A percentile compares a stretch with the other conserved stretches of the same genome.
Conservation (phyloP, 768 basidiomycete species). For the Lactarius pseudohatsudake region DNA sequence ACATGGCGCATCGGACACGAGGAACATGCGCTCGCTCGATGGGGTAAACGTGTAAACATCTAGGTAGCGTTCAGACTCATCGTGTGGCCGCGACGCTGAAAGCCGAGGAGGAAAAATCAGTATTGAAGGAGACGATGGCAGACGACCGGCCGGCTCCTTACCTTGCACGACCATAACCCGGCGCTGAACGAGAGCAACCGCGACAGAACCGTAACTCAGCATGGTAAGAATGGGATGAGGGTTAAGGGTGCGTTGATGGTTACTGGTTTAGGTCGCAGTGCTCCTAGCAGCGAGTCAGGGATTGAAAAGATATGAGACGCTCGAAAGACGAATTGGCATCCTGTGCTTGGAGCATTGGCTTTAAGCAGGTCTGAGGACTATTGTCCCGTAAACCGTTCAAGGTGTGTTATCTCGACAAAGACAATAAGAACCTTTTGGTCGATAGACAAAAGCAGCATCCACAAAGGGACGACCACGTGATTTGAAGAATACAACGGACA, state of each 20-base stretch:
- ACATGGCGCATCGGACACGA: slow-evolving; percentile 55
- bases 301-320: neutral
- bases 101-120: neutral
- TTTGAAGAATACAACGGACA: neutral
- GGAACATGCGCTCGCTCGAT: slow-evolving; percentile 65
- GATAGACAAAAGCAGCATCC: slow-evolving; percentile 6
- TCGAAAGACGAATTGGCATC: neutral
- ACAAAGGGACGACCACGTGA: slow-evolving; percentile 3
- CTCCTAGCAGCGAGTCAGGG: neutral
- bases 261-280: neutral
- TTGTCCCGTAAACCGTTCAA: slow-evolving; percentile 23
- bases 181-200: slow-evolving; percentile 66
- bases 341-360: neutral
- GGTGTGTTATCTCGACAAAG: neutral
- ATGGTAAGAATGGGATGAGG: slow-evolving; percentile 9
- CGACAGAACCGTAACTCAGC: slow-evolving; percentile 51
- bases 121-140: neutral
- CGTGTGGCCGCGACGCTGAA: slow-evolving; percentile 57
- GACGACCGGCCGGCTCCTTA: slow-evolving; percentile 32
- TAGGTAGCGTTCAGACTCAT: slow-evolving; percentile 53
- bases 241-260: neutral
- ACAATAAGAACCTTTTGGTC: neutral
- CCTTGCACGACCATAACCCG: slow-evolving; percentile 71
- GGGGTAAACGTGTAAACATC: slow-evolving; percentile 66
- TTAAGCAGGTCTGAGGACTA: slow-evolving; percentile 11